These are phyloP conservation scores for Circinella minor DNA, from an alignment of 371 early-diverging fungal genomes.

Conservation along the genomic window DNA sequence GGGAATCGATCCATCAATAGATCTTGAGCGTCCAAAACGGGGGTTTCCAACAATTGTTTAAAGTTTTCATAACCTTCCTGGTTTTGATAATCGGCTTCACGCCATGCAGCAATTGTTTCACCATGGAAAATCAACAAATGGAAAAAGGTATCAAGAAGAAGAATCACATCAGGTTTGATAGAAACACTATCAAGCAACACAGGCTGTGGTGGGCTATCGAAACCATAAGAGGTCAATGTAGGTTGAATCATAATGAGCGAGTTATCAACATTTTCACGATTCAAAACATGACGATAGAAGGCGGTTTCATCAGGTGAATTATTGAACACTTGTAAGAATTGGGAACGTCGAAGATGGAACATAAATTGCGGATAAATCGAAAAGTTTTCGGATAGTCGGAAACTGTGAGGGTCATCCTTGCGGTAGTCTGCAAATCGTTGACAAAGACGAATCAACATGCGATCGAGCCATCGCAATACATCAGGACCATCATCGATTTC, in stretches of 20 bases:
- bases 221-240: slow-evolving; percentile 92
- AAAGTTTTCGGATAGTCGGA: slow-evolving; percentile 95
- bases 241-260: slow-evolving; percentile 99
- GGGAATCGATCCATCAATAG: slow-evolving; percentile 96
- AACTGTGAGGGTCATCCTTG: slow-evolving; percentile 94
- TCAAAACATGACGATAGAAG: slow-evolving; percentile 93
- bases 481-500: slow-evolving; percentile 99
- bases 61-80: slow-evolving; percentile 76
- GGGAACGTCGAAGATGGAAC: slow-evolving; percentile 98
- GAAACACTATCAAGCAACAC: slow-evolving; percentile 98
- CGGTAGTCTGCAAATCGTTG: slow-evolving; percentile 97
- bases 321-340: slow-evolving; percentile 99
- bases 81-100: slow-evolving; percentile 53
- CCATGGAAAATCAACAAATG: slow-evolving; percentile 57
- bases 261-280: slow-evolving; percentile 94
- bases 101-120: slow-evolving; percentile 73
- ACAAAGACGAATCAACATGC: slow-evolving; percentile 98
- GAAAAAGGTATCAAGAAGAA: slow-evolving; percentile 96
- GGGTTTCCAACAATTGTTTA: slow-evolving; percentile 90
- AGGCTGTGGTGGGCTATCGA: slow-evolving; percentile 90
- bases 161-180: slow-evolving; percentile 93
- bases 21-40: slow-evolving; percentile 89
- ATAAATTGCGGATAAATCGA: slow-evolving; percentile 99
- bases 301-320: slow-evolving; percentile 99
- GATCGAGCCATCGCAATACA: slow-evolving; percentile 98